Conservation (phyloP, 2,329 filamentous ascomycete genomes). For the Albophoma yamanashiensis region DNA sequence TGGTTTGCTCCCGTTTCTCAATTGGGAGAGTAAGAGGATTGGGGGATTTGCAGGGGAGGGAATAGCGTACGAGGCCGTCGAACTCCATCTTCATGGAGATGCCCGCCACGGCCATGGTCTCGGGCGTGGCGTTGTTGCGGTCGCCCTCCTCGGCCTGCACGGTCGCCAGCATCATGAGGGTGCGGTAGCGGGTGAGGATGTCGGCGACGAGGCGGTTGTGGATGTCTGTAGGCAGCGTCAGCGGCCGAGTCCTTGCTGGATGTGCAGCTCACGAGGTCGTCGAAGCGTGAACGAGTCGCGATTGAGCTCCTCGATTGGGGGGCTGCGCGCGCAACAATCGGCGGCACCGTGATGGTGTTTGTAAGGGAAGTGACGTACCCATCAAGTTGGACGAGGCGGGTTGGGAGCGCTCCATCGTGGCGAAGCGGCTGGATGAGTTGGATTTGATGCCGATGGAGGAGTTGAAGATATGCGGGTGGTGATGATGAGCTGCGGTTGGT, state of each 20-base stretch:
- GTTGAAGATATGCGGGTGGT: background rate
- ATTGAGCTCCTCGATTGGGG: background rate
- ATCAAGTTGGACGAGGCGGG: constrained; percentile 20
- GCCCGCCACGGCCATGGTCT: constrained; percentile 29
- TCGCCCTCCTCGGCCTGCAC: constrained; percentile 27
- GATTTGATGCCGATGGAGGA: background rate
- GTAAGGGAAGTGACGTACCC: constrained; percentile 12
- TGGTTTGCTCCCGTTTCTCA: background rate
- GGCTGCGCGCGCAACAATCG: background rate
- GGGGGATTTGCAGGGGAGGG: background rate
- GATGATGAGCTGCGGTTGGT: background rate
- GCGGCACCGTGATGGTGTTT: background rate
- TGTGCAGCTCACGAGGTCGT: background rate
- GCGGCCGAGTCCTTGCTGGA: background rate
- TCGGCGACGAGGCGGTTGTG: constrained; percentile 34
- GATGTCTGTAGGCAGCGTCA: constrained; percentile 20
- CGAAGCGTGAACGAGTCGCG: background rate
- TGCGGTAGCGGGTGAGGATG: constrained; percentile 31
- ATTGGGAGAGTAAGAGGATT: background rate
- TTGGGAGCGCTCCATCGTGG: constrained; percentile 20
- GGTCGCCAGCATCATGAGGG: constrained; percentile 31
- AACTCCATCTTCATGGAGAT: constrained; percentile 35
- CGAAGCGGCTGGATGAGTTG: background rate
- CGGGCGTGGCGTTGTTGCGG: constrained; percentile 25
- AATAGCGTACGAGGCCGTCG: constrained; percentile 24